Conservation (phyloP, 805 yeast genomes). For the Nakazawaea peltata region DNA sequence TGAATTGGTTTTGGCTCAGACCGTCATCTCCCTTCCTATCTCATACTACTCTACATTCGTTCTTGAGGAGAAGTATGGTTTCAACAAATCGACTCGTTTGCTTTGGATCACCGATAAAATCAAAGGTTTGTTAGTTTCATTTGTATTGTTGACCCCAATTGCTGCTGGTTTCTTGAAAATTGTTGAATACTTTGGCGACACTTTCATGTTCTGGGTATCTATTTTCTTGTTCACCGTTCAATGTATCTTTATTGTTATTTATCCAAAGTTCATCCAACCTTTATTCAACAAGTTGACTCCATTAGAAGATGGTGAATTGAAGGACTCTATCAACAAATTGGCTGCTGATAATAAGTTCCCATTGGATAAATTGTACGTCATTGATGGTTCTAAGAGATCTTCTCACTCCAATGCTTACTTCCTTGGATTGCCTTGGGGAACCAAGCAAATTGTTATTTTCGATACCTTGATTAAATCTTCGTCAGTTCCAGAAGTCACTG, state of each 20-base stretch:
- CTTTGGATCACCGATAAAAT: conserved; percentile 69
- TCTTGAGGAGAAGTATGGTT: conserved; percentile 87
- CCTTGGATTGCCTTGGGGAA: conserved; percentile 88
- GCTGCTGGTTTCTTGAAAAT: conserved; percentile 73
- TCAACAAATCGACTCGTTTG: conserved; percentile 72
- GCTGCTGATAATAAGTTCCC: conserved; percentile 80
- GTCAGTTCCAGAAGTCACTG: conserved; percentile 72
- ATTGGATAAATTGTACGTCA: conserved; percentile 72
- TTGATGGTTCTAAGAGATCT: conserved; percentile 96
- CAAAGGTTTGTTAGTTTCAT: conserved; percentile 47
- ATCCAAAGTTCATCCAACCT: conserved; percentile 86
- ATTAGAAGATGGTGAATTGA: conserved; percentile 83
- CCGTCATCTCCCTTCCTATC: conserved; percentile 56
- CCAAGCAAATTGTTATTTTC: conserved; percentile 87
- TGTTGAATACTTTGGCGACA: conserved; percentile 70
- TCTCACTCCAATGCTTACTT: conserved; percentile 97
- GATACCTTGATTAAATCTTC: conserved; percentile 86
- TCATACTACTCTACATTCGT: conserved; percentile 76
- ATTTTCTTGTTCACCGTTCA: conserved; percentile 64
- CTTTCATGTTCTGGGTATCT: conserved; percentile 76
- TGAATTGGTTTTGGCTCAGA: conserved; percentile 38
- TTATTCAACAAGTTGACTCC: conserved; percentile 88
- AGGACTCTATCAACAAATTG: conserved; percentile 68
- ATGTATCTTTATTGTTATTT: conserved; percentile 63
- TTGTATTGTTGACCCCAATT: conserved; percentile 63